These are phyloP conservation scores for Candida labiduridarum DNA, from an alignment of 1,139 yeast genomes.

Conservation along the genomic window DNA sequence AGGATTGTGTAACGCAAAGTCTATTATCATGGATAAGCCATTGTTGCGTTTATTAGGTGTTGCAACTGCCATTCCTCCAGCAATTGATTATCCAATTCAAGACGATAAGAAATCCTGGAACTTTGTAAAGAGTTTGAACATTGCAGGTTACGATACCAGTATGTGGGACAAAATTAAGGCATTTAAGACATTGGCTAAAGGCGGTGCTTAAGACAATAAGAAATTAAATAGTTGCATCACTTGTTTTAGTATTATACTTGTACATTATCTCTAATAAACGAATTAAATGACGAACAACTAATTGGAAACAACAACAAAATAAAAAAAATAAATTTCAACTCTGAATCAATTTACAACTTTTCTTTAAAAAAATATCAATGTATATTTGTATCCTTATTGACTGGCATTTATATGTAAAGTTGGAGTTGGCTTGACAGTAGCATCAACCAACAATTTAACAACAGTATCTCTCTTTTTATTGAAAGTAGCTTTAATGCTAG, in stretches of 20 bases:
- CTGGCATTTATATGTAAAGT: conserved; percentile 79
- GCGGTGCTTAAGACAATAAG: conserved; percentile 11
- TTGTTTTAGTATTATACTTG: not conserved
- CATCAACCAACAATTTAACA: conserved; percentile 73
- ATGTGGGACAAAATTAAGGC: conserved; percentile 61
- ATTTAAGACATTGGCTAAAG: conserved; percentile 42
- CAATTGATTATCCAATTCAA: conserved; percentile 87
- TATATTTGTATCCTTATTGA: conserved; percentile 4
- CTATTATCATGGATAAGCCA: conserved; percentile 81
- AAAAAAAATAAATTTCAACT: not conserved
- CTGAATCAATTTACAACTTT: not conserved
- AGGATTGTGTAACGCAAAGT: conserved; percentile 84
- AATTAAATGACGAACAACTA: not conserved
- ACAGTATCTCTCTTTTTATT: conserved; percentile 66
- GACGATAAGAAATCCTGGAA: conserved; percentile 85
- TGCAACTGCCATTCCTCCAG: conserved; percentile 81
- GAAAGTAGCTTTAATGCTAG: conserved; percentile 63
- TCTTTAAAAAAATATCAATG: not conserved
- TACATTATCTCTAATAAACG: not conserved
- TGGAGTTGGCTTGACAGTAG: conserved; percentile 79
- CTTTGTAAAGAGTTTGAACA: conserved; percentile 77
- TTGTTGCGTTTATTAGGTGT: conserved; percentile 60
- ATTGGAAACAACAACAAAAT: not conserved
- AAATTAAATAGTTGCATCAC: too few relatives aligned
- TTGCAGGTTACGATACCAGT: conserved; percentile 83